phyloP scores from a whole-genome alignment of 108 stramenopile species.

The Thalassiosira profunda region DNA sequence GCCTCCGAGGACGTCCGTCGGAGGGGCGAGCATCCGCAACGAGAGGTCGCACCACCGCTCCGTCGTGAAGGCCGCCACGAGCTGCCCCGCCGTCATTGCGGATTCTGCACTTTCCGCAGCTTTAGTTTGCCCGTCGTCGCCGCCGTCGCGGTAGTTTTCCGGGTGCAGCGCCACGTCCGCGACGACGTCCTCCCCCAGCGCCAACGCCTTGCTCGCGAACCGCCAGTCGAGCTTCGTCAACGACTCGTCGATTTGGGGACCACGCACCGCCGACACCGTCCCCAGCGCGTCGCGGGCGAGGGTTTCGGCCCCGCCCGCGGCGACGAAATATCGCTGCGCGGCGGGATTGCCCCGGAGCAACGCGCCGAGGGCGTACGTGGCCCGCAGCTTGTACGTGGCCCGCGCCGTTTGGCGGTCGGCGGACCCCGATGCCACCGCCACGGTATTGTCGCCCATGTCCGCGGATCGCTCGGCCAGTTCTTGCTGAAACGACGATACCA shows the following conservation, averaged over 20 bases:
- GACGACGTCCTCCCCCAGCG: slow-evolving; percentile 62
- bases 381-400: slow-evolving; percentile 30
- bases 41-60: slow-evolving; percentile 56
- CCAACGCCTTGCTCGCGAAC: slow-evolving; percentile 52
- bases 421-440: slow-evolving; percentile 22
- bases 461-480: slow-evolving; percentile 21
- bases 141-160: slow-evolving; percentile 13
- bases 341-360: slow-evolving; percentile 73
- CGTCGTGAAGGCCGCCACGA: slow-evolving; percentile 53
- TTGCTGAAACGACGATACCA: slow-evolving; percentile 4
- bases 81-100: slow-evolving; percentile 10
- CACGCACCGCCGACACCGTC: slow-evolving; percentile 18
- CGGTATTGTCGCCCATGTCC: slow-evolving; percentile 38
- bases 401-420: neutral
- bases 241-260: neutral
- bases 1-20: slow-evolving; percentile 25
- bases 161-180: slow-evolving; percentile 57
- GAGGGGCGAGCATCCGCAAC: slow-evolving; percentile 28
- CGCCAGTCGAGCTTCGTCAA: slow-evolving; percentile 46
- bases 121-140: neutral
- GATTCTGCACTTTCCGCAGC: neutral
- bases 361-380: slow-evolving; percentile 77
- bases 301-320: slow-evolving; percentile 32
- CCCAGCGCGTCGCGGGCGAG: slow-evolving; percentile 32
- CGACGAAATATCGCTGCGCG: slow-evolving; percentile 60